Conservation (phyloP, 164 flowering plant species). For the Aristolochia fimbriata region DNA sequence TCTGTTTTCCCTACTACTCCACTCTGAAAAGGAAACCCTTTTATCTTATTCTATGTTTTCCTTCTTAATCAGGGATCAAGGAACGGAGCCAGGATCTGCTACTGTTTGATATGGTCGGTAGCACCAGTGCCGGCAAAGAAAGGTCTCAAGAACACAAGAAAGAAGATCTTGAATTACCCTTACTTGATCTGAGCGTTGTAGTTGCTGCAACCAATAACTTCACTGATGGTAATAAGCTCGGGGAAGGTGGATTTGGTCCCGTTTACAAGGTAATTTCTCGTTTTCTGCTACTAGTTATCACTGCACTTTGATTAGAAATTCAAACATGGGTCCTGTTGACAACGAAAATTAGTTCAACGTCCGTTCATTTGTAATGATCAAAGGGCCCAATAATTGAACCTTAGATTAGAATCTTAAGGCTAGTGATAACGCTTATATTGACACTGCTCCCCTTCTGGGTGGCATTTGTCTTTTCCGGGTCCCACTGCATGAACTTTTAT, state of each 20-base stretch:
- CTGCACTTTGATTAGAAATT: background rate
- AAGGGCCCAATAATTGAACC: background rate
- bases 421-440: too few relatives aligned
- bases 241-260: conserved; percentile 31
- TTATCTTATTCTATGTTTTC: background rate
- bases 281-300: background rate
- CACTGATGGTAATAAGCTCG: conserved; percentile 15
- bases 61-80: background rate
- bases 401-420: too few relatives aligned
- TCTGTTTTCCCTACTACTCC: background rate
- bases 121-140: background rate
- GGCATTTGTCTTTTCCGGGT: too few relatives aligned
- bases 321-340: background rate
- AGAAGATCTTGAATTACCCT: conserved; percentile 8
- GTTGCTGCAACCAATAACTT: conserved; percentile 19
- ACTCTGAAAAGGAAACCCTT: too few relatives aligned
- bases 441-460: too few relatives aligned
- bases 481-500: too few relatives aligned
- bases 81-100: conserved; percentile 1
- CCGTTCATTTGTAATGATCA: too few relatives aligned
- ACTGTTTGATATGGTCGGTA: background rate
- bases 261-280: conserved; percentile 32
- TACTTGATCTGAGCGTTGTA: conserved; percentile 9
- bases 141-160: conserved; percentile 1
- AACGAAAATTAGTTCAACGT: background rate